phyloP scores from a whole-genome alignment of 2,329 filamentous ascomycete species.

The Canariomyces notabilis region DNA sequence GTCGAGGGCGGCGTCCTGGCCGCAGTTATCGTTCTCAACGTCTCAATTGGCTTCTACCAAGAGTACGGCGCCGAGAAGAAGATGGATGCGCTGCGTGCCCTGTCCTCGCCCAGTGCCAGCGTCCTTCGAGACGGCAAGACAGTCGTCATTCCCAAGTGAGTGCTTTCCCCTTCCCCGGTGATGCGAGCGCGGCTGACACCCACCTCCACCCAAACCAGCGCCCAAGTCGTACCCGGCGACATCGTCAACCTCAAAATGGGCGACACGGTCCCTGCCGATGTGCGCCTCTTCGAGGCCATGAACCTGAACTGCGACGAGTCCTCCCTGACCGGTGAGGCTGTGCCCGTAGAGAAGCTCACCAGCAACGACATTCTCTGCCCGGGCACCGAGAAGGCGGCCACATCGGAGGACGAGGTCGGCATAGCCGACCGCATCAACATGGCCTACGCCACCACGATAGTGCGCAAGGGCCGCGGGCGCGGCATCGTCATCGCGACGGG shows the following conservation, averaged over 20 bases:
- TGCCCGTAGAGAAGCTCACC: slow-evolving; percentile 63
- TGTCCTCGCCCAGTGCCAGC: slow-evolving; percentile 58
- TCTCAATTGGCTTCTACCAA: slow-evolving; percentile 62
- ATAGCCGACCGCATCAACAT: slow-evolving; percentile 71
- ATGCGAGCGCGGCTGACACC: slow-evolving; percentile 5
- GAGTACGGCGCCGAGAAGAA: slow-evolving; percentile 62
- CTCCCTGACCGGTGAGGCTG: slow-evolving; percentile 70
- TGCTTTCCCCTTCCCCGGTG: slow-evolving; percentile 15
- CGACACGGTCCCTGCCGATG: slow-evolving; percentile 69
- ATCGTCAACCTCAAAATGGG: slow-evolving; percentile 63
- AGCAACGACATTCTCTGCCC: slow-evolving; percentile 43
- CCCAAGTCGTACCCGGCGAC: slow-evolving; percentile 67
- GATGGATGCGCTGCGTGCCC: slow-evolving; percentile 58
- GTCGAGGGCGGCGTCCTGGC: slow-evolving; percentile 33
- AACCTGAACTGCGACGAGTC: slow-evolving; percentile 77
- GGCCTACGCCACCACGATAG: slow-evolving; percentile 67
- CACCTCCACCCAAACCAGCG: slow-evolving; percentile 34
- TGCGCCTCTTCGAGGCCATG: slow-evolving; percentile 66
- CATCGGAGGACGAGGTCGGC: slow-evolving; percentile 47
- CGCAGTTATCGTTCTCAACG: slow-evolving; percentile 52
- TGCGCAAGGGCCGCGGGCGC: slow-evolving; percentile 66
- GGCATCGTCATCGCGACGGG: slow-evolving; percentile 70
- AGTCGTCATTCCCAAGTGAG: slow-evolving; percentile 53
- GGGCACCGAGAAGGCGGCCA: slow-evolving; percentile 42
- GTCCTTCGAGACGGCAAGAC: slow-evolving; percentile 57